These are phyloP conservation scores for Cantharellus anzutake DNA, from an alignment of 768 basidiomycete species.

Conservation along the genomic window DNA sequence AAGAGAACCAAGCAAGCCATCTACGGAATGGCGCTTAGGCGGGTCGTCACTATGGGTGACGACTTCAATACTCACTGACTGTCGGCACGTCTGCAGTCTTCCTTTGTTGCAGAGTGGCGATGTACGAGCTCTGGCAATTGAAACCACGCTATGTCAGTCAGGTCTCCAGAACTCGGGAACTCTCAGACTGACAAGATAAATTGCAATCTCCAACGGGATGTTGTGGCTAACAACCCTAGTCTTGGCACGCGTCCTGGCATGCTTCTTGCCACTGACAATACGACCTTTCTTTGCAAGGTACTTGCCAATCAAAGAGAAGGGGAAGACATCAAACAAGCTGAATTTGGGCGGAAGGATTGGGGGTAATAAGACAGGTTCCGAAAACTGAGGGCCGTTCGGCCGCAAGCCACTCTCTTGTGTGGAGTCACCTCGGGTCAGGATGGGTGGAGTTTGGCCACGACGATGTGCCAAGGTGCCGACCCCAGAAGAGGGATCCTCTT, in stretches of 20 bases:
- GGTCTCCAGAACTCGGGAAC: neutral
- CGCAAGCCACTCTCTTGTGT: conserved; percentile 11
- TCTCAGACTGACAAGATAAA: conserved; percentile 21
- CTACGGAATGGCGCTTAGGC: neutral
- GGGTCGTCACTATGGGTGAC: neutral
- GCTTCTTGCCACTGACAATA: conserved; percentile 42
- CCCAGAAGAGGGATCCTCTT: too few relatives aligned
- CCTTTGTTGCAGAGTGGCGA: conserved; percentile 37
- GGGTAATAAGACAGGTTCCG: conserved; percentile 32
- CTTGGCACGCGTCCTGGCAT: conserved; percentile 33
- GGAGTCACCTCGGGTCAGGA: conserved; percentile 2
- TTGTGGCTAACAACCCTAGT: conserved; percentile 33
- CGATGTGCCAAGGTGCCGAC: too few relatives aligned
- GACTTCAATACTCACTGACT: conserved; percentile 25
- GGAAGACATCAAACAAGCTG: conserved; percentile 44
- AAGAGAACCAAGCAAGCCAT: conserved; percentile 25
- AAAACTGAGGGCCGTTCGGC: conserved; percentile 12
- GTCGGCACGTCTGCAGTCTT: conserved; percentile 41
- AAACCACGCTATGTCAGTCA: neutral
- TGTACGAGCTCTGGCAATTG: conserved; percentile 40
- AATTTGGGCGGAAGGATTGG: conserved; percentile 39
- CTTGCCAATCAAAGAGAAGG: conserved; percentile 40
- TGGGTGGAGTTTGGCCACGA: too few relatives aligned
- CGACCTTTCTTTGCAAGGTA: conserved; percentile 28
- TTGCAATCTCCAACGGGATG: conserved; percentile 45